These are phyloP conservation scores for Trichoderma sp. DNA, from an alignment of 2,329 filamentous ascomycete species.

Conservation along the genomic window DNA sequence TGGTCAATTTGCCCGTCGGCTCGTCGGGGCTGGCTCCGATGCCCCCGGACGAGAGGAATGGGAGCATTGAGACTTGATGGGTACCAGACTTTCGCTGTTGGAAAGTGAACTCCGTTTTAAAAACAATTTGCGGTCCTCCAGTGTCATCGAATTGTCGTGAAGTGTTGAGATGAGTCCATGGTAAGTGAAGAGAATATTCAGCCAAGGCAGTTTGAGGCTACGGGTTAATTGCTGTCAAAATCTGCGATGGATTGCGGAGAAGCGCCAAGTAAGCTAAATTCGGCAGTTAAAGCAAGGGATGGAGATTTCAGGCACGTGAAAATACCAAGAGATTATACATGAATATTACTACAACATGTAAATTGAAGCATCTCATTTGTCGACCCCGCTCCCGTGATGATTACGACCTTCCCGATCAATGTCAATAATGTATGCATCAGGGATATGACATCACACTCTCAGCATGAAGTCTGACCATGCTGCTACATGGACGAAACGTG, in stretches of 20 bases:
- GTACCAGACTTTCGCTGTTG: too few species aligned
- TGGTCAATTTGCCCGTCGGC: neutral
- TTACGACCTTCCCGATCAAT: conserved; percentile 6
- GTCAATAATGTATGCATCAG: neutral
- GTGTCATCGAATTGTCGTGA: neutral
- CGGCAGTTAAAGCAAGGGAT: neutral
- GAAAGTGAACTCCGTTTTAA: too few species aligned
- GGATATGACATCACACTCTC: neutral
- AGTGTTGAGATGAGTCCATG: neutral
- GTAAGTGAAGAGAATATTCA: neutral
- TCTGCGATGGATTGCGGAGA: neutral
- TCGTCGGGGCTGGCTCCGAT: neutral
- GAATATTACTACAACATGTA: neutral
- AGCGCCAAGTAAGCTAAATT: neutral
- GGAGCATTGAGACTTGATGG: neutral
- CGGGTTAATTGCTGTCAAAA: neutral
- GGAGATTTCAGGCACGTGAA: neutral
- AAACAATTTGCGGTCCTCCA: neutral
- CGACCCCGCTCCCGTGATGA: neutral
- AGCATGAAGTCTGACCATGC: neutral
- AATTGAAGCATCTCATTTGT: neutral
- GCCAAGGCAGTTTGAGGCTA: neutral
- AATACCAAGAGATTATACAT: neutral
- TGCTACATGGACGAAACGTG: neutral
- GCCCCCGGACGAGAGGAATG: neutral